These are phyloP conservation scores for Boeremia lycopersici DNA, from an alignment of 2,329 filamentous ascomycete genomes.

Conservation along the genomic window DNA sequence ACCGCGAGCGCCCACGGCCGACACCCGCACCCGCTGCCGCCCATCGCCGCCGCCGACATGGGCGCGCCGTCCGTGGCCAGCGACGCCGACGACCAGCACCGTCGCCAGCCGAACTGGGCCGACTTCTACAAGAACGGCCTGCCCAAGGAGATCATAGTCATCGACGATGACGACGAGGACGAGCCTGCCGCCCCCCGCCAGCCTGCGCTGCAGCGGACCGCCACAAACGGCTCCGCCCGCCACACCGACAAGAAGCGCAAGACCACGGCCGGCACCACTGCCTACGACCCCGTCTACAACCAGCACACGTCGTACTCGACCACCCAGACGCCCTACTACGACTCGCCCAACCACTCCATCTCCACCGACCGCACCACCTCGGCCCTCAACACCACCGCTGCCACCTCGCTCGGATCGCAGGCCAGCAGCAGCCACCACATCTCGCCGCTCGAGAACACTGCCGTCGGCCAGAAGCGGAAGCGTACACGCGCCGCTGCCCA, in stretches of 20 bases:
- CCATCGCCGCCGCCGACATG: slow-evolving; percentile 38
- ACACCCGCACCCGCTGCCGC: slow-evolving; percentile 41
- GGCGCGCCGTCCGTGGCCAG: slow-evolving; percentile 21
- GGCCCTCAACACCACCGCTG: slow-evolving; percentile 80
- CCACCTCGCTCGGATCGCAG: slow-evolving; percentile 80
- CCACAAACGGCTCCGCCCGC: slow-evolving; percentile 53
- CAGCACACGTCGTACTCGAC: slow-evolving; percentile 73
- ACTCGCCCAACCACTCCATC: slow-evolving; percentile 71
- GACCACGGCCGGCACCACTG: slow-evolving; percentile 61
- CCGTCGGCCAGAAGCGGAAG: slow-evolving; percentile 87
- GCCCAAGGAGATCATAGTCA: slow-evolving; percentile 59
- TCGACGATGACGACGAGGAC: slow-evolving; percentile 54
- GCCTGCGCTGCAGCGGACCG: slow-evolving; percentile 29
- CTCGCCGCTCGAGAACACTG: slow-evolving; percentile 63
- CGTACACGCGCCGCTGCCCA: slow-evolving; percentile 81
- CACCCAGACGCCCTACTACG: slow-evolving; percentile 72
- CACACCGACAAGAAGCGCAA: slow-evolving; percentile 77
- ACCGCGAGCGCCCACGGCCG: slow-evolving; percentile 37
- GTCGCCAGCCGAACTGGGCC: slow-evolving; percentile 48
- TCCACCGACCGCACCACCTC: slow-evolving; percentile 87
- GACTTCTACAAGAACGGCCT: slow-evolving; percentile 53
- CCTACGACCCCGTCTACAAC: slow-evolving; percentile 75
- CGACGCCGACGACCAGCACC: slow-evolving; percentile 18
- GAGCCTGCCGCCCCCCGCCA: slow-evolving; percentile 33
- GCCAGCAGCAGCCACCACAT: slow-evolving; percentile 67